These are phyloP conservation scores for Dysphania ambrosioides DNA, from an alignment of 148 eudicot species.

Conservation along the genomic window DNA sequence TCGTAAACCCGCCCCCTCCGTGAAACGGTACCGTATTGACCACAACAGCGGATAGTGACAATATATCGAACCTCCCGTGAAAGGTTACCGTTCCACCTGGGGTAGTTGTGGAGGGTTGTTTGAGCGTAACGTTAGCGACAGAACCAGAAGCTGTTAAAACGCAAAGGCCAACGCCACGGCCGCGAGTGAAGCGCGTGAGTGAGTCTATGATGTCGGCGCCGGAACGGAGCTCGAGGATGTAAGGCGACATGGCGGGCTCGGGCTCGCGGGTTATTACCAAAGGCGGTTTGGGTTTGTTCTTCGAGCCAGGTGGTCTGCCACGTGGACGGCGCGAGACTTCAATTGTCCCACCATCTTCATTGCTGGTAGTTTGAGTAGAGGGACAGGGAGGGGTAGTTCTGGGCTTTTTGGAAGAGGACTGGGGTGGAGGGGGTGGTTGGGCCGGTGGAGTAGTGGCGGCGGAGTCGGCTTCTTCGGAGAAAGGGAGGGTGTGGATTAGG, in stretches of 20 bases:
- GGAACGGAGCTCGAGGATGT: slow-evolving; percentile 48
- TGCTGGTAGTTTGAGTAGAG: slow-evolving; percentile 7
- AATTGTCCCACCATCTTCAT: slow-evolving; percentile 50
- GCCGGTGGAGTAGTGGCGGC: slow-evolving; percentile 20
- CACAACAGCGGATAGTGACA: slow-evolving; percentile 36
- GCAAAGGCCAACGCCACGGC: slow-evolving; percentile 44
- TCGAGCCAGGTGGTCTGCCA: slow-evolving; percentile 87
- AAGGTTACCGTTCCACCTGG: slow-evolving; percentile 47
- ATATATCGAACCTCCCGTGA: slow-evolving; percentile 45
- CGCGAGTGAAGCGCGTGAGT: slow-evolving; percentile 47
- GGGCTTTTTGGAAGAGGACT: slow-evolving; percentile 12
- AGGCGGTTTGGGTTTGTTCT: slow-evolving; percentile 74
- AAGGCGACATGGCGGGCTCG: slow-evolving; percentile 56
- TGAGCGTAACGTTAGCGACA: slow-evolving; percentile 47
- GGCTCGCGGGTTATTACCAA: slow-evolving; percentile 43
- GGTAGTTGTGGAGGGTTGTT: slow-evolving; percentile 37
- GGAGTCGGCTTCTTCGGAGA: slow-evolving; percentile 39
- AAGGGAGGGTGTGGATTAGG: slow-evolving; percentile 7
- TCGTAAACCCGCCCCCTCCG: slow-evolving; percentile 28
- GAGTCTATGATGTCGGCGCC: slow-evolving; percentile 46
- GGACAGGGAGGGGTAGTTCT: slow-evolving; percentile 8
- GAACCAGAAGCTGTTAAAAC: slow-evolving; percentile 50
- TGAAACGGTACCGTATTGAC: slow-evolving; percentile 13
- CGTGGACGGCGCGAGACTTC: slow-evolving; percentile 64
- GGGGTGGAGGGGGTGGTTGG: slow-evolving; percentile 10